Evolutionary conservation across 179 eudicot species (phyloP).

Genomic region (Pouteria campechiana): DNA sequence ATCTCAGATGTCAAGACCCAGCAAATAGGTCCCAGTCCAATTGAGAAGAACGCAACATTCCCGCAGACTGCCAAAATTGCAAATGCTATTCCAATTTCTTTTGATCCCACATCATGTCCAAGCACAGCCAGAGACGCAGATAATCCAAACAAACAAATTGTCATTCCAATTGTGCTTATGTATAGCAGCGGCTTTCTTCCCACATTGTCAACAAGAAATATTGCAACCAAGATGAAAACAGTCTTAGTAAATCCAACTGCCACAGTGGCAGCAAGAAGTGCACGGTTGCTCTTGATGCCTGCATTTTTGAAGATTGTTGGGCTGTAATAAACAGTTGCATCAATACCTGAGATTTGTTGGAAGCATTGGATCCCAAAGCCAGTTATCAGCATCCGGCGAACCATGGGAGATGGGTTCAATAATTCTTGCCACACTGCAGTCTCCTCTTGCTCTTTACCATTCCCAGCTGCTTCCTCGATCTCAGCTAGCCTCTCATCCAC

Average conservation of each 20-base stretch:
- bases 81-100: constrained; percentile 36
- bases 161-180: constrained; percentile 80
- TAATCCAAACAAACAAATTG: constrained; percentile 45
- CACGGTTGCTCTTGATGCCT: constrained; percentile 35
- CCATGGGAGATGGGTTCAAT: constrained; percentile 48
- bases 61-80: constrained; percentile 60
- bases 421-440: constrained; percentile 59
- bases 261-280: constrained; percentile 62
- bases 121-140: constrained; percentile 44
- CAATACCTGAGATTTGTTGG: constrained; percentile 81
- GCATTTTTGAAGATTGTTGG: constrained; percentile 65
- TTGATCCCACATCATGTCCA: constrained; percentile 26
- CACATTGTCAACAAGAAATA: constrained; percentile 50
- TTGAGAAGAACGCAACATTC: constrained; percentile 83
- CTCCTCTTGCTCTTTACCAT: constrained; percentile 27
- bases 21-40: constrained; percentile 78
- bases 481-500: constrained; percentile 54
- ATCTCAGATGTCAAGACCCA: constrained; percentile 84
- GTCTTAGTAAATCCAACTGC: constrained; percentile 82
- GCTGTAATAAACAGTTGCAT: constrained; percentile 69
- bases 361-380: constrained; percentile 79
- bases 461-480: constrained; percentile 50
- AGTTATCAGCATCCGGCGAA: constrained; percentile 55
- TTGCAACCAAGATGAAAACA: constrained; percentile 49
- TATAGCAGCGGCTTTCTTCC: constrained; percentile 83